phyloP scores from a whole-genome alignment of 2,329 filamentous ascomycete genomes.

The Aspergillus melleus region DNA sequence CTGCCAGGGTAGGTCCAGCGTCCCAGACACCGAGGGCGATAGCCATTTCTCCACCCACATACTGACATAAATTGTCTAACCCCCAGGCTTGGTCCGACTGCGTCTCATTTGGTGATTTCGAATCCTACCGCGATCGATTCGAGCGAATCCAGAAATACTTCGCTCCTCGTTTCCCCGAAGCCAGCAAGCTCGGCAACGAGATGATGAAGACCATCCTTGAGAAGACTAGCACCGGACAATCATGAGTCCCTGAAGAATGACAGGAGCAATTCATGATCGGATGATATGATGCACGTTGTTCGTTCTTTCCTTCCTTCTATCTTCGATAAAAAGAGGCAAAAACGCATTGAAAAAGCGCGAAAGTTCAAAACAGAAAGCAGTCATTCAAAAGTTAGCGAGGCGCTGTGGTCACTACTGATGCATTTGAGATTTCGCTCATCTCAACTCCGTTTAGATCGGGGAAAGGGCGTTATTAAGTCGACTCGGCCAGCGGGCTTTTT shows the following conservation, averaged over 20 bases:
- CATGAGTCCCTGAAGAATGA: neutral
- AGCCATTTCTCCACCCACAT: neutral
- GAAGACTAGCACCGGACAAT: constrained; percentile 54
- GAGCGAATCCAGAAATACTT: constrained; percentile 90
- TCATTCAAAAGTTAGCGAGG: neutral
- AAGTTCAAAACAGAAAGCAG: neutral
- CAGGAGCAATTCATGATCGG: constrained; percentile 9
- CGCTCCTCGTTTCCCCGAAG: constrained; percentile 82
- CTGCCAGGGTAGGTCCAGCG: constrained; percentile 62
- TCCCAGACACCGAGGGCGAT: neutral
- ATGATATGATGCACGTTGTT: constrained; percentile 5
- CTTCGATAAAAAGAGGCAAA: neutral
- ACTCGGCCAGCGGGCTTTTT: neutral
- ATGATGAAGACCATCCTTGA: constrained; percentile 97
- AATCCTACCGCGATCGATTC: constrained; percentile 89
- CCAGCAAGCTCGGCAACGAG: constrained; percentile 83
- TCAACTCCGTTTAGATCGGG: neutral
- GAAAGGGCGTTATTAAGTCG: neutral
- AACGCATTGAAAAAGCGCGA: too few relatives aligned
- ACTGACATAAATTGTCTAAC: constrained; percentile 9
- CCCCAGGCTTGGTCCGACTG: constrained; percentile 85
- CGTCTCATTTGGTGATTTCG: constrained; percentile 86
- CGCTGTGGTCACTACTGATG: neutral
- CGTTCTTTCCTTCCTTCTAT: neutral
- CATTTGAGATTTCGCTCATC: neutral